Percentiles rank a stretch among this genome's conserved stretches.
These are phyloP conservation scores for Nicotiana noctiflora DNA, from an alignment of 257 asterid species.

Conservation along the genomic window DNA sequence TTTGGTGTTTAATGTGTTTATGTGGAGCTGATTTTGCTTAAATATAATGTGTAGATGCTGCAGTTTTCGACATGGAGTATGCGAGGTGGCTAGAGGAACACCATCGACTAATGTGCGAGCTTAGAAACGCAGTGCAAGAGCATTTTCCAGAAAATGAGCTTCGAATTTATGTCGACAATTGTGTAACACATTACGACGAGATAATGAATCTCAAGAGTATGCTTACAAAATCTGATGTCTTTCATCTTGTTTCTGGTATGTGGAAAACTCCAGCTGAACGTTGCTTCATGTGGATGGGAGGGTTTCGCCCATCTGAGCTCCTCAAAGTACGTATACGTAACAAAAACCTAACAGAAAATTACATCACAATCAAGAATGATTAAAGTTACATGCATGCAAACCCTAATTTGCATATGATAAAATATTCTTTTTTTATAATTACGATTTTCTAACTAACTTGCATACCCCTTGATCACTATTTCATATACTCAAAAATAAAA, in stretches of 20 bases:
- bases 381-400: not conserved
- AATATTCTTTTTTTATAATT: not conserved
- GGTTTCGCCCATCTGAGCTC: conserved; percentile 77
- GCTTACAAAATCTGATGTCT: conserved; percentile 15
- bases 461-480: not conserved
- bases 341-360: not conserved
- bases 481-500: too few relatives aligned
- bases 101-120: conserved; percentile 66
- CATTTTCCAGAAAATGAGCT: conserved; percentile 67
- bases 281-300: conserved; percentile 91
- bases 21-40: not conserved
- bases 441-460: too few relatives aligned
- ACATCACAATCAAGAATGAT: not conserved
- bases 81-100: conserved; percentile 82
- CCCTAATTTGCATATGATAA: not conserved
- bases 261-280: conserved; percentile 98
- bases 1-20: too few relatives aligned
- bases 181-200: conserved; percentile 57
- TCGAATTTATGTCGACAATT: conserved; percentile 44
- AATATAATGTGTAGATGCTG: conserved; percentile 45
- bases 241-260: conserved; percentile 73
- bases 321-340: conserved; percentile 45
- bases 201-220: conserved; percentile 50
- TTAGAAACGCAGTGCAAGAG: conserved; percentile 56
- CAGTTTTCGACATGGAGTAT: conserved; percentile 70